A percentile compares a stretch with the other conserved stretches of the same genome.
phyloP scores from a whole-genome alignment of 2,329 filamentous ascomycete genomes.

The Aspergillus proliferans region DNA sequence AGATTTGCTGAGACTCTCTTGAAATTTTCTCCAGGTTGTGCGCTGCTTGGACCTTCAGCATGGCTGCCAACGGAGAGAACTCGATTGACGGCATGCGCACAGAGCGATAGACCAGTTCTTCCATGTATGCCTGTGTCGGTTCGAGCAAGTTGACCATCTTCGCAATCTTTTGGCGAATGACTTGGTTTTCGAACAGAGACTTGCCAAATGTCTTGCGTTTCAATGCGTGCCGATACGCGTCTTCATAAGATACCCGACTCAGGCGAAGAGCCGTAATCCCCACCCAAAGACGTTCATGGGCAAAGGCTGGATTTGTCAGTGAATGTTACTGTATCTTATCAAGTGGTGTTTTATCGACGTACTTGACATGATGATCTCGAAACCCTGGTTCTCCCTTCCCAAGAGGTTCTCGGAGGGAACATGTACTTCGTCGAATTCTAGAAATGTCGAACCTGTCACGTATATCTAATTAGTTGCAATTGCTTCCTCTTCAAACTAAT shows the following conservation, averaged over 20 bases:
- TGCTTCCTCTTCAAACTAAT: not conserved
- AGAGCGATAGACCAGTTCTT: constrained; percentile 7
- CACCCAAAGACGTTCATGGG: constrained; percentile 9
- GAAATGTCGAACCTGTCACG: constrained; percentile 59
- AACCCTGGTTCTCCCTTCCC: constrained; percentile 72
- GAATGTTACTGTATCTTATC: not conserved
- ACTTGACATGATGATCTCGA: constrained; percentile 61
- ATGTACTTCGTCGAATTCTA: constrained; percentile 75
- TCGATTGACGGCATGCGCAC: constrained; percentile 2
- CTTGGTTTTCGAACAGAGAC: constrained; percentile 9
- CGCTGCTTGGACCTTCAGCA: constrained; percentile 12
- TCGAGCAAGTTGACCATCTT: constrained; percentile 7
- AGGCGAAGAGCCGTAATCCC: constrained; percentile 10
- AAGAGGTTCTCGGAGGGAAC: constrained; percentile 68
- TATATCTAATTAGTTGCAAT: not conserved
- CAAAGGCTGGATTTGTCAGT: constrained; percentile 4
- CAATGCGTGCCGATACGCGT: constrained; percentile 5
- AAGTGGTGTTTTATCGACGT: not conserved
- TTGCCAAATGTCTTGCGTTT: constrained; percentile 10
- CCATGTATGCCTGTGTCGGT: constrained; percentile 6
- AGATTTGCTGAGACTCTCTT: constrained; percentile 8
- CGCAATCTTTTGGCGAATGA: constrained; percentile 8
- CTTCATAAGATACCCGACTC: constrained; percentile 6
- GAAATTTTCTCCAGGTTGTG: constrained; percentile 11
- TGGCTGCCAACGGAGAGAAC: constrained; percentile 12